Base-by-base conservation (phyloP, 2,329 filamentous ascomycete species). In the Pleoardoris graminearum region DNA sequence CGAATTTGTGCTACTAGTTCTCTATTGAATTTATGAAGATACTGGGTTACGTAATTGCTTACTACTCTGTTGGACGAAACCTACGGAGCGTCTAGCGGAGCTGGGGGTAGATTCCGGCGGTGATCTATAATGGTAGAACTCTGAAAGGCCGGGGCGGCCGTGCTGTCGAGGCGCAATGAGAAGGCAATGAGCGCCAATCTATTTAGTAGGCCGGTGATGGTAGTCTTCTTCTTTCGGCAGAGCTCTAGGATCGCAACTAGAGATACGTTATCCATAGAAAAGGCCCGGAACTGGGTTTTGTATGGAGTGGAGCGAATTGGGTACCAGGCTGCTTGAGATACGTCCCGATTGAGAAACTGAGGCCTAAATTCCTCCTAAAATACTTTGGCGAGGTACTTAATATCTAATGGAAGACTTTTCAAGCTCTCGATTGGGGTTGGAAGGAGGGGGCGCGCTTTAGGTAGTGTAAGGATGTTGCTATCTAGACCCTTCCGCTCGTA, bases 371-470 rank as follows among this genome's bases (percentile, higher is more conserved):
- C 55, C 39, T 58, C 55, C 55, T 53, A 58, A 43, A 55, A 19
- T 48, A 27, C 7, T 41, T 56, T 56, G 29, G 50, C 41, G 30
- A 59, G 22, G 44, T 39, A 59, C 48, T 51, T 57, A 36, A 45
- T 33, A 50, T 52, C 53, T 27, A 59, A 36, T 29, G 57, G 54
- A 54, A 60, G 51, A 54, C 50, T 54, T 51, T 57, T 54, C 29
- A 61, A 48, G 42, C 35, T 50, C 48, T 70, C 60, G 33, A 68
- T 61, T 44, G 68, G 62, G 30, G 46, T 48, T 39, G 68, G 70
- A 50, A 69, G 63, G 22, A 55, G 46, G 7, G 65, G 57, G 14
- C 57, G 38, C n/a, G 54, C 39, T 54, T 65, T 37, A 27, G 60
- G 57, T 23, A 69, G 60, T 49, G 12, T 61, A 5, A 68, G 55